Base-by-base conservation (phyloP, 2,329 filamentous ascomycete genomes). In the Sporothrix luriei region DNA sequence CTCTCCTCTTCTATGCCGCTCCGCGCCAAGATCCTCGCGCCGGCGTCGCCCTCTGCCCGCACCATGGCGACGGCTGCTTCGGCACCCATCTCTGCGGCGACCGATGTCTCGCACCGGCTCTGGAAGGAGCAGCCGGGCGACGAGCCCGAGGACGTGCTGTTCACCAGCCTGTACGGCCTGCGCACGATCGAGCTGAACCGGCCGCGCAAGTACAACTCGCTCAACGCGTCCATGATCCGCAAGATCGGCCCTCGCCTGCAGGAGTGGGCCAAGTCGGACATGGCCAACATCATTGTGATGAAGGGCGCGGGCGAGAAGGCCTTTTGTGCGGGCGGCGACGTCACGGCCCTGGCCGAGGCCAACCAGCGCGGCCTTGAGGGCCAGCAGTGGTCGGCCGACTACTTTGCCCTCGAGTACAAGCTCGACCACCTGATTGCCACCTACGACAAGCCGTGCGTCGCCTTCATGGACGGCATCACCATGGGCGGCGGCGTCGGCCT, bases 401-500 rank as follows among this genome's bases (percentile, higher is more conserved):
- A 96, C 84, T 99, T 99, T 78, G 92, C 83, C 14, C 89, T 95
- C 70, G 96, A 99, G 89, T 99, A 98, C 85, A 90, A 92, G 82
- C 89, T 99, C 73, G 92, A 99, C 79, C 95, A 99, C 81, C 84
- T 94, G 75, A 97, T 99, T 78, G 92, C 95, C 26, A 97, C 94
- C 49, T 97, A 97, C 82, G 78, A 84, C 72, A 99, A 97, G 83
- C 95, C 95, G 0, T 97, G 95, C 77, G 88, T 99, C 67, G 91
- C 95, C 43, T 91, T 98, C 77, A 96, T 99, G 90, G 95, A 99
- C 77, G 95, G 95, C 71, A 91, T 97, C 79, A 99, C 96, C 67
- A 99, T 99, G 95, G 95, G 95, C 69, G 95, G 95, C 69, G 95
- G 95, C 74, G 95, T 98, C 68, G 95, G 95, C 7, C 86, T 99